Conservation (phyloP, 2,329 filamentous ascomycete species). For the Arachnomyces sp. region DNA sequence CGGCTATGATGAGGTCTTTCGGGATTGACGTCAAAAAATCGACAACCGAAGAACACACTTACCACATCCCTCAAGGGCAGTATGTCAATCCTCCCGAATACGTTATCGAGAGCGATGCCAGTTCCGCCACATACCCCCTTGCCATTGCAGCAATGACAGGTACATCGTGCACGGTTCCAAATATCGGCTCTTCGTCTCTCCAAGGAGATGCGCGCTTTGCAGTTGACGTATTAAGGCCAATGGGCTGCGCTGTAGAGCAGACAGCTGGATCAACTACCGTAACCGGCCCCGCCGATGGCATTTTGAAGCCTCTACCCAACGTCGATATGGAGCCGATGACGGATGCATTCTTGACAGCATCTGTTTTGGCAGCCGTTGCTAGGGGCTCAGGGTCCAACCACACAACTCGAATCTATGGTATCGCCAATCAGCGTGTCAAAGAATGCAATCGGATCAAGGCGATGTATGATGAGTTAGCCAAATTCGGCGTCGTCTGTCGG, state of each 20-base stretch:
- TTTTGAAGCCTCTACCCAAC: conserved; percentile 64
- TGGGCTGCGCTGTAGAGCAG: conserved; percentile 89
- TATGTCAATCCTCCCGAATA: conserved; percentile 84
- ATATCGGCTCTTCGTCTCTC: conserved; percentile 84
- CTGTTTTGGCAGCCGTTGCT: conserved; percentile 83
- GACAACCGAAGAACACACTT: conserved; percentile 73
- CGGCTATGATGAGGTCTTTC: conserved; percentile 92
- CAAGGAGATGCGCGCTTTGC: conserved; percentile 95
- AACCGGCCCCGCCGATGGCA: conserved; percentile 69
- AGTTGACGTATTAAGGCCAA: conserved; percentile 76
- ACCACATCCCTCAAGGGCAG: conserved; percentile 76
- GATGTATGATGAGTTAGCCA: conserved; percentile 89
- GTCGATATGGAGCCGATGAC: conserved; percentile 99
- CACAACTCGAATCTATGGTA: conserved; percentile 79
- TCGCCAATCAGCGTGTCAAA: conserved; percentile 95
- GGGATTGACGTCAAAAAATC: conserved; percentile 74
- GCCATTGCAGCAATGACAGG: conserved; percentile 92
- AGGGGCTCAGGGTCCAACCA: conserved; percentile 53
- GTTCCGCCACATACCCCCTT: conserved; percentile 91
- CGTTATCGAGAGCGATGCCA: conserved; percentile 91
- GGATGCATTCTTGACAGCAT: conserved; percentile 92
- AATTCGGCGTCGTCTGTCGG: conserved; percentile 78
- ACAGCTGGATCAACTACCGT: conserved; percentile 82
- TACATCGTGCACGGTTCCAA: conserved; percentile 89
- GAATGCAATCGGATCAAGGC: conserved; percentile 94